Base-by-base conservation (phyloP, 2,329 filamentous ascomycete species). In the Arachnomyces sp. region DNA sequence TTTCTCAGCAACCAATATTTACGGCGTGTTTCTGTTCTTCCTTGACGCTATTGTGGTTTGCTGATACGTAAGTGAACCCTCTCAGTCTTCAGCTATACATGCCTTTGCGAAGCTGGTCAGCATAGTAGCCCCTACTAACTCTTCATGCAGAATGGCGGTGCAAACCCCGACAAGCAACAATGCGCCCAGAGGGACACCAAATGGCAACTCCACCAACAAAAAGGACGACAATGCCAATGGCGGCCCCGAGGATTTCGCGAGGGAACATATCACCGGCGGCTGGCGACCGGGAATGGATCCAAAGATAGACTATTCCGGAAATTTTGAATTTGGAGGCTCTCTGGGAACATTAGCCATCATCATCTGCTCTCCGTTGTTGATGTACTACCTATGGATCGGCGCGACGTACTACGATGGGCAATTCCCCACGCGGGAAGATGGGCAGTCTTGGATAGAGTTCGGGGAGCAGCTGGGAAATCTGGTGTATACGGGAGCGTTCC, bases 351-450 rank as follows among this genome's bases (percentile, higher is more conserved):
- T 74, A 11, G 70, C 76, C 50, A 86, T 95, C 76, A 96, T 96
- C 86, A 73, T 87, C 45, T 78, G 82, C 35, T 98, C 96, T 65
- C 90, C 92, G 9, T 47, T 82, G 31, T 74, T 98, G 53, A 96
- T 96, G 90, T 95, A 86, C 76, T 96, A 94, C 68, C 94, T 96
- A 89, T 96, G 88, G 87, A 81, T 94, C 61, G 90, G 90, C 36
- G 84, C 89, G 25, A 89, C 81, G 36, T 94, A 89, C 68, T 98
- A 95, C 66, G 71, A 86, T 58, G 89, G 90, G 52, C 80, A 84
- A 49, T 72, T 93, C 38, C 92, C 92, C n/a, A 66, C 68, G 30
- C 84, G 78, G 2, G 65, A 67, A 2, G 60, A 74, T 30, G 82
- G 75, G 29, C 74, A 94, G 69, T 79, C 72, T 52, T 77, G 77